Base-by-base conservation (phyloP, 129 eudicot genomes). In the Arctium lappa region DNA sequence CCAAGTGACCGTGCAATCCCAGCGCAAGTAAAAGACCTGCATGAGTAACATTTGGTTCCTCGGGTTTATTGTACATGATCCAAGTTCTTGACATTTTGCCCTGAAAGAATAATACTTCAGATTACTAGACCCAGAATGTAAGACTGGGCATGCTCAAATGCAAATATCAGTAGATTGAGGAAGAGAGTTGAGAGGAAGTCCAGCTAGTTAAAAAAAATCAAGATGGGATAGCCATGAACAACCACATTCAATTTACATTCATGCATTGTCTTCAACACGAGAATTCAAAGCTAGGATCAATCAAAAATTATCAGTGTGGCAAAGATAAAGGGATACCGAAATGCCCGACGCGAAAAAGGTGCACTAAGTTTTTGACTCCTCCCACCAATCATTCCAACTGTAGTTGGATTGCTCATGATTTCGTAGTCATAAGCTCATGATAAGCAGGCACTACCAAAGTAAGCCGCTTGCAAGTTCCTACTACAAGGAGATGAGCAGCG, bases 21-120 rank as follows among this genome's bases (percentile, higher is more conserved):
- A 95, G 81, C 71, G 98, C 99, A 83, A 95, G 91, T 60, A 95
- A 91, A 71, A 95, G 97, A 65, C 99, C 99, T 9, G 97, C 99
- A 86, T 95, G 99, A 79, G 85, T 86, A 80, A 88, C 93, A 89
- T 90, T 91, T 79, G 95, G 95, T 82, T 95, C 97, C 71, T 91
- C 94, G 0, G 99, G 98, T 86, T 89, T 93, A 86, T 95, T 95
- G 85, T 95, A 95, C 40, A 80, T 76, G 44, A 95, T 95, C 99
- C 99, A 95, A 74, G 99, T 93, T 86, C 98, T 91, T 74, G 99
- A 91, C 97, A 93, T 87, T 89, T 93, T 95, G 11, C 95, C 98
- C 99, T 93, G 90, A 69, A 86, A 85, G 73, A 39, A 13, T 79
- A 69, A 79, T 34, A 66, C 68, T 53, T 77, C 56, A 60, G 77